Base-by-base conservation (phyloP, 805 yeast species). In the Candida glaebosa region DNA sequence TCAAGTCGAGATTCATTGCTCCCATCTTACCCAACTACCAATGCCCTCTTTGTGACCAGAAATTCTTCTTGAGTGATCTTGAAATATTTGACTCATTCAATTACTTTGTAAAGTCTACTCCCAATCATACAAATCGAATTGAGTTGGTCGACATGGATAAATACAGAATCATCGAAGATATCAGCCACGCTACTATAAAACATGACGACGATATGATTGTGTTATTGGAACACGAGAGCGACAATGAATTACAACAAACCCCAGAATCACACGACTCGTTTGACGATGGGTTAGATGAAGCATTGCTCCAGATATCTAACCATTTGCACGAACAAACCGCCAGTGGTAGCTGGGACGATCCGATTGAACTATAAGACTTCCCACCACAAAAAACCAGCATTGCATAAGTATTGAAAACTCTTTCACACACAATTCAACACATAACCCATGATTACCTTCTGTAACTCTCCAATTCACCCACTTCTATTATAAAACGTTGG, bases 41-140 rank as follows among this genome's bases (percentile, higher is more conserved):
- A 41, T 70, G 75, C 46, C 75, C 75, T 3, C 44, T 69, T 12
- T 70, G 75, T 44, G 71, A 69, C 48, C 46, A 40, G 16, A 42
- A 45, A 33, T 69, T 70, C 42, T 59, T 55, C 15, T 51, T 69
- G 31, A 54, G 51, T 38, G 67, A 65, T 37, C 48, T 70, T 15
- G 53, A 52, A 38, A 65, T 70, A 16, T 60, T 68, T 39, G 72
- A 69, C 40, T 54, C 67, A 5, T 65, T 60, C 56, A 70, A 69
- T 40, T 69, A 57, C 44, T 69, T 70, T 41, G 67, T 69, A 28
- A 68, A 65, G 41, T 60, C 60, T 15, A 65, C 73, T 1, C 71
- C 73, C 2, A 41, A 34, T 34, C 56, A 60, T 20, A 55, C 63
- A 5, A 61, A 60, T 30, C 48, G 63, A 39, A 60, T 70, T 3